These are phyloP conservation scores for Penstemon davidsonii DNA, from an alignment of 257 asterid genomes.

Conservation along the genomic window DNA sequence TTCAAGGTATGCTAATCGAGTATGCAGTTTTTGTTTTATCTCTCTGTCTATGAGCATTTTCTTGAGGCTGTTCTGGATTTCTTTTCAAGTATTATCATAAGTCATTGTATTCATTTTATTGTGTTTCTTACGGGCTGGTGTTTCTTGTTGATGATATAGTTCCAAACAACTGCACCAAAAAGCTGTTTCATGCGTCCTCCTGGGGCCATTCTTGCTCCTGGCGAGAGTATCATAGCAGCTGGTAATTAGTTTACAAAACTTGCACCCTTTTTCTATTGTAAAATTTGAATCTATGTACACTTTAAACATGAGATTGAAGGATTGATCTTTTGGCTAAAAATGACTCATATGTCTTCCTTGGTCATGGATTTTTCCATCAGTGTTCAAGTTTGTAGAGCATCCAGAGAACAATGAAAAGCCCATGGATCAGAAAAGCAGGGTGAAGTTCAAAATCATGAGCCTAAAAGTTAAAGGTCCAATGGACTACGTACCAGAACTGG, in stretches of 20 bases:
- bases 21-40: background rate
- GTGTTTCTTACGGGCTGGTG: constrained; percentile 3
- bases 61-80: background rate
- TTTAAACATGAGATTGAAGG: background rate
- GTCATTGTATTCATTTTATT: background rate
- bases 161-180: constrained; percentile 95
- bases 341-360: constrained; percentile 1
- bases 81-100: background rate
- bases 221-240: constrained; percentile 75
- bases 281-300: background rate
- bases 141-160: constrained; percentile 42
- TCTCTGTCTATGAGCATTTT: background rate
- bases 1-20: constrained; percentile 60
- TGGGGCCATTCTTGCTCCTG: constrained; percentile 88
- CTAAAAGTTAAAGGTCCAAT: constrained; percentile 65
- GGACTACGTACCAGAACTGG: constrained; percentile 66
- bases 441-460: constrained; percentile 88
- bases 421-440: constrained; percentile 61
- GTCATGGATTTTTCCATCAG: constrained; percentile 34
- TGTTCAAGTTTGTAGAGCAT: constrained; percentile 90
- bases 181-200: constrained; percentile 97
- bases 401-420: constrained; percentile 77
- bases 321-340: background rate
- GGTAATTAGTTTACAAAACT: constrained; percentile 43
- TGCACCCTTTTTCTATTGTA: background rate